Evolutionary conservation across 768 basidiomycete species (phyloP).

Genomic region (Fistulinella prunicolor): DNA sequence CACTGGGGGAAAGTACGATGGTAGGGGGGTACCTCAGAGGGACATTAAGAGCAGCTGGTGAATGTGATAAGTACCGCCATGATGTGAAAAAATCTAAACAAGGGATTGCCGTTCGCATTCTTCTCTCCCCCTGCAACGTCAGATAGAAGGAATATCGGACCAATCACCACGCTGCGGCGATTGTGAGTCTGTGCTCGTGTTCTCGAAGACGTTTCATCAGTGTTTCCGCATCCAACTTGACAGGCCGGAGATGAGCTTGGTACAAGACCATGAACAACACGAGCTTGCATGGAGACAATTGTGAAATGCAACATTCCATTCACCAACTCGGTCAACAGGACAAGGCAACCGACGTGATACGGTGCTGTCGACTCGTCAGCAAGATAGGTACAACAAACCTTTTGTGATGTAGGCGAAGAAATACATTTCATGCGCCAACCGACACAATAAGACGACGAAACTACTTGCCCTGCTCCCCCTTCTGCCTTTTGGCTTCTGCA

Average conservation of each 20-base stretch:
- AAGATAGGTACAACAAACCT: constrained; percentile 29
- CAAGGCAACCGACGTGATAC: constrained; percentile 18
- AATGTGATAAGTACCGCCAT: constrained; percentile 29
- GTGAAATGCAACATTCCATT: constrained; percentile 20
- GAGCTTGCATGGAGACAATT: constrained; percentile 12
- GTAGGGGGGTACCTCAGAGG: constrained; percentile 9
- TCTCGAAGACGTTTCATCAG: constrained; percentile 32
- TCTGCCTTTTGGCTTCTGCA: constrained; percentile 16
- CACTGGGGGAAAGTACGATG: constrained; percentile 13
- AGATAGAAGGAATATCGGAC: constrained; percentile 26
- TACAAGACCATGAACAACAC: constrained; percentile 15
- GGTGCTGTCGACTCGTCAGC: constrained; percentile 25
- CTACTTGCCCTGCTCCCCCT: constrained; percentile 26
- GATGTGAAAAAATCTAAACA: constrained; percentile 23
- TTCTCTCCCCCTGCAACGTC: constrained; percentile 27
- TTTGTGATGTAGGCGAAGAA: constrained; percentile 16
- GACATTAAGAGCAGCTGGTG: constrained; percentile 28
- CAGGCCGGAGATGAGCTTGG: constrained; percentile 27
- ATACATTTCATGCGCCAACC: constrained; percentile 27
- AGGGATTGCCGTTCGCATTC: constrained; percentile 23
- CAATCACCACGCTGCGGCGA: constrained; percentile 27
- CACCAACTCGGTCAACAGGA: constrained; percentile 20
- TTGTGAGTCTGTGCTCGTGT: constrained; percentile 22
- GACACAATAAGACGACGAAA: constrained; percentile 20
- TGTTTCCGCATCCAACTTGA: constrained; percentile 18